Conservation (phyloP, 1,284 basidiomycete genomes). For the Irpex lacteus region DNA sequence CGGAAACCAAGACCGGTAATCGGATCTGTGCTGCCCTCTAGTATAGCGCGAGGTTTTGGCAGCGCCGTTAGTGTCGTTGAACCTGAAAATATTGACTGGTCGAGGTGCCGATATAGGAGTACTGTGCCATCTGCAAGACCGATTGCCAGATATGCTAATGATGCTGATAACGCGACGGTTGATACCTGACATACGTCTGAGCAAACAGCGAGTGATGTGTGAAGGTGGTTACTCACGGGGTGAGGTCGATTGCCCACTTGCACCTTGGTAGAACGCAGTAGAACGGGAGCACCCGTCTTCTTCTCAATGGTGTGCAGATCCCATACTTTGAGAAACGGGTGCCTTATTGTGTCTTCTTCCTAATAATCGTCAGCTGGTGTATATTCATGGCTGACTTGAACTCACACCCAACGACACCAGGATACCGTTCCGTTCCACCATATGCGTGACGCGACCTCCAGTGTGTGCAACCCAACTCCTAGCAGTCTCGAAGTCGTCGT, state of each 20-base stretch:
- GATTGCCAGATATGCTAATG: slow-evolving; percentile 85
- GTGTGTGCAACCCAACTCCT: slow-evolving; percentile 78
- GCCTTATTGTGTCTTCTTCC: slow-evolving; percentile 78
- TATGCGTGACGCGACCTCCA: slow-evolving; percentile 77
- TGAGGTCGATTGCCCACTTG: slow-evolving; percentile 78
- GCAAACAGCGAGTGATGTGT: not conserved
- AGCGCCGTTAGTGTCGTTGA: slow-evolving; percentile 64
- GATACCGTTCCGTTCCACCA: slow-evolving; percentile 75
- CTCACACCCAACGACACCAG: slow-evolving; percentile 84
- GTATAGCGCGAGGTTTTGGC: slow-evolving; percentile 78
- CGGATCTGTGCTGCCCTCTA: slow-evolving; percentile 81
- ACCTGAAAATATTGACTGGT: slow-evolving; percentile 76
- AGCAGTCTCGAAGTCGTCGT: slow-evolving; percentile 71
- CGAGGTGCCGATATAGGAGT: slow-evolving; percentile 85
- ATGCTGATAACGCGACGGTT: slow-evolving; percentile 75
- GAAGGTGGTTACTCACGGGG: slow-evolving; percentile 52
- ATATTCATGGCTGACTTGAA: slow-evolving; percentile 15
- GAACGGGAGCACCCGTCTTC: slow-evolving; percentile 61
- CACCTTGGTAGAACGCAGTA: slow-evolving; percentile 78
- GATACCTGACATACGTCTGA: slow-evolving; percentile 54
- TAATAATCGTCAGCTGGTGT: slow-evolving; percentile 27
- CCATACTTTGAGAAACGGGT: slow-evolving; percentile 88
- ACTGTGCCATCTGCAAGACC: slow-evolving; percentile 96
- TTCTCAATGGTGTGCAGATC: slow-evolving; percentile 78
- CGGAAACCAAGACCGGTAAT: slow-evolving; percentile 91